A percentile compares a stretch with the other conserved stretches of the same genome.
Conservation (phyloP, 73 alveolate species). For the Paramecium sexaurelia region DNA sequence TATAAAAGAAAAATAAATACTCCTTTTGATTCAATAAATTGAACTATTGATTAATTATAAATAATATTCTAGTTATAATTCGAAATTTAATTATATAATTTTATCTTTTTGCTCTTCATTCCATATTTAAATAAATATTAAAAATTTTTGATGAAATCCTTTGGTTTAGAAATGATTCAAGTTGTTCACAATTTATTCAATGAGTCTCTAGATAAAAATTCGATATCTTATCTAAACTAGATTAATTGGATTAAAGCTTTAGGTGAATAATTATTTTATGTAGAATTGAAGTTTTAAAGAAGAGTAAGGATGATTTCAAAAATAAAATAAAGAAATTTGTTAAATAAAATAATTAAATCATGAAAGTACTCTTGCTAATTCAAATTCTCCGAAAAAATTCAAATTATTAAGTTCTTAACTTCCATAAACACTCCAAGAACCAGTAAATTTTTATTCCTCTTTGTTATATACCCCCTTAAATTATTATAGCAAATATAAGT, state of each 20-base stretch:
- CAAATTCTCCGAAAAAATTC: neutral
- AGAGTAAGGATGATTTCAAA: neutral
- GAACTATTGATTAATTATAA: neutral
- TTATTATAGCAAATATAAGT: neutral
- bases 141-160: neutral
- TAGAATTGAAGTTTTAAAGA: neutral
- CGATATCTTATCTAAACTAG: too few relatives aligned
- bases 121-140: neutral
- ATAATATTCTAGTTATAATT: neutral
- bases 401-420: neutral
- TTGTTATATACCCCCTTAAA: neutral
- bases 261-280: neutral
- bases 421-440: conserved; percentile 10
- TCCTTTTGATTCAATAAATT: neutral
- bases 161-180: neutral
- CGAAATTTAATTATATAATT: neutral
- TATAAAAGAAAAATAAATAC: neutral
- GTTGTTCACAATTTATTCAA: too few relatives aligned
- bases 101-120: neutral
- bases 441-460: neutral
- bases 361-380: neutral
- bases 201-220: too few relatives aligned
- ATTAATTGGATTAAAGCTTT: too few relatives aligned
- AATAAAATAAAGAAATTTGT: neutral
- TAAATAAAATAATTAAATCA: neutral